Evolutionary conservation across 2,329 filamentous ascomycete species (phyloP), one percentile per base, ranked within the genome.

Genomic region (Trichoderma koningiopsis): DNA sequence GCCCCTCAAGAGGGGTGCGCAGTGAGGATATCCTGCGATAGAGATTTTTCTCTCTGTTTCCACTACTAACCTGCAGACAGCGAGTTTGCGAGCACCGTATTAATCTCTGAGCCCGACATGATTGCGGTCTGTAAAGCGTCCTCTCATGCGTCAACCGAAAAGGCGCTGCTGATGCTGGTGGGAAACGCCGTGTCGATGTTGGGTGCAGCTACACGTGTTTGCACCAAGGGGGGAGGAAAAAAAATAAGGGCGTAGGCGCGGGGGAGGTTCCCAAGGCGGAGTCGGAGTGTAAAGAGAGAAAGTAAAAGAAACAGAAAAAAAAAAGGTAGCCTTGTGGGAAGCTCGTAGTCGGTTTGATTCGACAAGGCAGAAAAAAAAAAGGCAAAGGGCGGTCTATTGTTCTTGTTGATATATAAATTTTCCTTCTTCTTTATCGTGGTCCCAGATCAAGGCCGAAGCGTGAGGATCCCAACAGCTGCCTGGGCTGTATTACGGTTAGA

Each of bases 21-120:
- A 55, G 60, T 14, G 49, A 62, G 63, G 71, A 70, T 57, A 27
- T 40, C 16, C 64, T 60, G 70, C 62, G 57, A 22, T 19, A 69
- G 70, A 67, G 66, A 52, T 31, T 70, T 68, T 70, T 72, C 22
- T 35, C 55, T 57, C 27, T 35, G 24, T 63, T 53, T 16, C 19
- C 71, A 72, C 72, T 74, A 83, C 91, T 81, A 85, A 98, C 96
- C 95, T 80, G 94, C 88, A 79, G 94, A 96, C 84, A 98, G 90
- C 82, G 96, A 98, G 86, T 94, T 95, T 84, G 93, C 90, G 86
- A 99, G 92, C 86, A 99, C 95, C 85, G 94, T 91, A 86, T 95
- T 97, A 86, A 98, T 96, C 86, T 98, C 93, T 92, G 96, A 84
- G 85, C 85, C 87, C 82, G 86, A 87, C 87, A 88, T 93, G 82